Base-by-base conservation (phyloP, 768 basidiomycete species). In the Lactarius hengduanensis region DNA sequence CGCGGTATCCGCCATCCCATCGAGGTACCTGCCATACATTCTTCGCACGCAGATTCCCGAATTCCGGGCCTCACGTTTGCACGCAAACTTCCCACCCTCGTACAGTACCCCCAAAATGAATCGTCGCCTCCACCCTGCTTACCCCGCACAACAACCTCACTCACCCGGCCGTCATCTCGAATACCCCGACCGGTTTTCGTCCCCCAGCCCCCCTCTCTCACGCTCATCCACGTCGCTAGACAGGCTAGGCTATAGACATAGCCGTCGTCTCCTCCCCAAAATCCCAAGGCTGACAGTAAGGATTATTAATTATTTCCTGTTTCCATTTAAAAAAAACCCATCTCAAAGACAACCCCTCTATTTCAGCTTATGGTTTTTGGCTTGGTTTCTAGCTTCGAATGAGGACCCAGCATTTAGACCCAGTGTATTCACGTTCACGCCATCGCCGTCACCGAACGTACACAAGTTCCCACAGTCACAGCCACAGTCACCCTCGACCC, bases 361-460 rank as follows among this genome's bases (percentile, higher is more conserved):
- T 61, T 16, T 62, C 61, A 2, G 54, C 68, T 36, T 11, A 30
- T 30, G 30, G 30, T 30, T 30, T 30, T 30, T 30, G 30, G 30
- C 32, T 8, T 30, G 11, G 36, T 38, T 38, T 11, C 36, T 11
- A 11, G 36, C 36, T 13, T 38, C 36, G 36, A 38, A 13, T 11
- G 36, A 38, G 36, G 11, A 13, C 32, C 32, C 32, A 32, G 6
- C 0, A 32, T 32, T 32, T 32, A 92, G 88, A 73, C 92, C 92
- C 10, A 76, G 77, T 3, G 82, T 82, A 20, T 94, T 94, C 77
- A 91, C 85, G 18, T 94, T 94, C 83, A 81, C 82, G n/a, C 84
- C 86, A 30, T 87, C 90, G n/a, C 84, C 86, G 30, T 87, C 90
- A 18, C 76, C 83, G 11, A 88, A 84, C 59, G 84, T 84, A 8